Evolutionary conservation across 345 rosid species (phyloP).

Genomic region (Sapria himalayana): DNA sequence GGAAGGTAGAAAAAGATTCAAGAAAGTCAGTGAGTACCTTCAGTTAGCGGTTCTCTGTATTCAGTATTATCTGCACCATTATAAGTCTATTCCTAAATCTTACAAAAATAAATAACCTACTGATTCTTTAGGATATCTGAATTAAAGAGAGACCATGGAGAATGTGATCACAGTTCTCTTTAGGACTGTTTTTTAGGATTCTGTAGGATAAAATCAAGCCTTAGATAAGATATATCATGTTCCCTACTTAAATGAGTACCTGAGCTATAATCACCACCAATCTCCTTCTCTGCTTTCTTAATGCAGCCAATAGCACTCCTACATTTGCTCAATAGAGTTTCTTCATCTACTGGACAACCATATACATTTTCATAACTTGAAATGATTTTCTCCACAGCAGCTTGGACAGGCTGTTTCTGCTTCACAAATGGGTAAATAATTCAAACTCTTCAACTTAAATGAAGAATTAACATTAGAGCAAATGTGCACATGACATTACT

Average conservation of each 20-base stretch:
- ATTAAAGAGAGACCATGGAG: background rate
- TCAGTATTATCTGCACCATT: slow-evolving; percentile 38
- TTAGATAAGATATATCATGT: too few species aligned
- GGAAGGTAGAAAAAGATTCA: background rate
- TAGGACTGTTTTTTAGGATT: too few species aligned
- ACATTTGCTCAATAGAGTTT: slow-evolving; percentile 33
- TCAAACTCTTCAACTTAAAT: too few species aligned
- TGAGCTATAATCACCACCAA: slow-evolving; percentile 31
- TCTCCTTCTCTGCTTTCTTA: too few species aligned
- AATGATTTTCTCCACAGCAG: slow-evolving; percentile 37
- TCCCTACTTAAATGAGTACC: too few species aligned
- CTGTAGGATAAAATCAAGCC: too few species aligned
- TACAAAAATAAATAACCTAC: background rate
- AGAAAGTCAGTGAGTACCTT: slow-evolving; percentile 19
- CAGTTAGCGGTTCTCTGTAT: slow-evolving; percentile 47
- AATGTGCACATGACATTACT: too few species aligned
- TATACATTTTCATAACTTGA: slow-evolving; percentile 46
- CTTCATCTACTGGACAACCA: slow-evolving; percentile 45
- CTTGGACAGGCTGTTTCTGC: slow-evolving; percentile 47
- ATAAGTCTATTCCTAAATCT: too few species aligned
- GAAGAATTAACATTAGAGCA: too few species aligned
- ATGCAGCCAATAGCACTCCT: slow-evolving; percentile 31
- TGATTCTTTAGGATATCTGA: background rate
- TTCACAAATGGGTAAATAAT: too few species aligned
- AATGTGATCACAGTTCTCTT: background rate